Conservation (phyloP, 257 asterid genomes). For the Jaltomata sinuosa region DNA sequence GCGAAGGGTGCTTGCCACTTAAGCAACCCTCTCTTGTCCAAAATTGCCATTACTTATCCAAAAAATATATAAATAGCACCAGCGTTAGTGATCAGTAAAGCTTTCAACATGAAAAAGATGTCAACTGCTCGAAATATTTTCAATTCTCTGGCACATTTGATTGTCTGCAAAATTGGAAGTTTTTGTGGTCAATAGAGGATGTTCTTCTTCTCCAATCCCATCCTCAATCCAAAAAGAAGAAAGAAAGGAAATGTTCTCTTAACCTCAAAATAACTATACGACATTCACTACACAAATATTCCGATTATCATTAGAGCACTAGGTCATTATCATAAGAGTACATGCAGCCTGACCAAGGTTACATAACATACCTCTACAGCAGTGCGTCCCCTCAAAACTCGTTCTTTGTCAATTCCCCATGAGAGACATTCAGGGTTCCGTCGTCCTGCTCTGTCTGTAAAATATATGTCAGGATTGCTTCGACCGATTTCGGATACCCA, state of each 20-base stretch:
- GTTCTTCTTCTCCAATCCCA: not conserved
- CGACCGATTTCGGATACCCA: constrained; percentile 86
- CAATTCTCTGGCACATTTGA: not conserved
- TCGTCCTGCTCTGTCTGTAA: constrained; percentile 85
- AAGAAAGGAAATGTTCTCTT: not conserved
- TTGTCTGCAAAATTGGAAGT: not conserved
- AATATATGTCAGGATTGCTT: constrained; percentile 81
- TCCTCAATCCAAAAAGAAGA: not conserved
- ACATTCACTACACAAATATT: not conserved
- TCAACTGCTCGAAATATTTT: not conserved
- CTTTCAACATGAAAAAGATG: not conserved
- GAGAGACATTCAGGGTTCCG: constrained; percentile 85
- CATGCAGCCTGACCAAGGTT: not conserved
- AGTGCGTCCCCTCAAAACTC: constrained; percentile 88
- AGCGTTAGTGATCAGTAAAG: not conserved
- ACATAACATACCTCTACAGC: constrained; percentile 64
- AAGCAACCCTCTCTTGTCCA: not conserved
- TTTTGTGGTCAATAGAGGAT: not conserved
- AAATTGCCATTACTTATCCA: not conserved
- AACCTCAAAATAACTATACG: not conserved
- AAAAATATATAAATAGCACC: not conserved
- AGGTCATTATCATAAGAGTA: not conserved
- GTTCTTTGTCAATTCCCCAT: constrained; percentile 94
- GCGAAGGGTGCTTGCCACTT: not conserved
- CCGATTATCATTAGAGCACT: not conserved